Conservation (phyloP, 129 eudicot species). For the Tagetes patula region DNA sequence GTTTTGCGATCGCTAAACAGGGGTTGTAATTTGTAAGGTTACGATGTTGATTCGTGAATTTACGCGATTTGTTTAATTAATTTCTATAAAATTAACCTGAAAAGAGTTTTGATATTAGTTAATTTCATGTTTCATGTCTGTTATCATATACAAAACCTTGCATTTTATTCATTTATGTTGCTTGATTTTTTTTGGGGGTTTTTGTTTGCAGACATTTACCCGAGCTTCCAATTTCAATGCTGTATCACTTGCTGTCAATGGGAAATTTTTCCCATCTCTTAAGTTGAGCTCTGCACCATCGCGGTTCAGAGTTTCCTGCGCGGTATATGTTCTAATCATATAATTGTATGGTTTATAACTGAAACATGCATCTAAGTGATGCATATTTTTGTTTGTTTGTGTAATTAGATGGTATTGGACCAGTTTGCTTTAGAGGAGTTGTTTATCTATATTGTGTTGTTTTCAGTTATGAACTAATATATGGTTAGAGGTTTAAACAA, state of each 20-base stretch:
- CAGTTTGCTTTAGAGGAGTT: not conserved
- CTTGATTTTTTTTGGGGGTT: not conserved
- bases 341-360: not conserved
- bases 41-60: not conserved
- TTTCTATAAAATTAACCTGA: not conserved
- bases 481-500: not conserved
- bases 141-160: not conserved
- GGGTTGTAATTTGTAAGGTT: no score
- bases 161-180: not conserved
- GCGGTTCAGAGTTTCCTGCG: conserved; percentile 53
- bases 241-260: conserved; percentile 46
- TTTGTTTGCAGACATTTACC: conserved; percentile 31
- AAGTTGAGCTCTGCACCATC: conserved; percentile 36
- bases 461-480: not conserved
- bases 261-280: conserved; percentile 46
- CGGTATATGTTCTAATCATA: conserved; percentile 42
- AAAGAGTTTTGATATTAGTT: not conserved
- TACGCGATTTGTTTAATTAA: not conserved
- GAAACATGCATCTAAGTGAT: not conserved
- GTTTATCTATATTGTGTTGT: not conserved
- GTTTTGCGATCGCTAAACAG: no score
- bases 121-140: not conserved
- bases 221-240: conserved; percentile 36
- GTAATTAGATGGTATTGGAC: not conserved
- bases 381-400: not conserved